Percentiles rank a stretch among this genome's conserved stretches.
Evolutionary conservation across 2,329 filamentous ascomycete species (phyloP).

Genomic region (Aurifilum marmelostoma): DNA sequence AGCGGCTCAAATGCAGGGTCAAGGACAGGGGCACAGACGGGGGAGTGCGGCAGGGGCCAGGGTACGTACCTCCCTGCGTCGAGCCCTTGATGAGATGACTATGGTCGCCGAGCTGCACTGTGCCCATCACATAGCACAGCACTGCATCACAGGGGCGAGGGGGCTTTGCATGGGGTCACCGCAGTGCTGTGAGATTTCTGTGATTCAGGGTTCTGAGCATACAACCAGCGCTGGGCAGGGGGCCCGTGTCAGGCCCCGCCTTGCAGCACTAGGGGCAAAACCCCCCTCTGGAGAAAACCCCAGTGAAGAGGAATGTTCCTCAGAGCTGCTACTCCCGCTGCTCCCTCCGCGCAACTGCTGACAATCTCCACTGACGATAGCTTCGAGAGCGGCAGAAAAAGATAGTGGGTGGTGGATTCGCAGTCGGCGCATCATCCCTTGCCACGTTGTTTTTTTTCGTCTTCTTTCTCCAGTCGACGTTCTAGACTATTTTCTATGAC

Average conservation of each 20-base stretch:
- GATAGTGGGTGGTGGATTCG: background rate
- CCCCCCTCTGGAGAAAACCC: background rate
- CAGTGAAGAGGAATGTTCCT: background rate
- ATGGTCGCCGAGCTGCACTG: background rate
- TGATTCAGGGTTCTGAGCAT: background rate
- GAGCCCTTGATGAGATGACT: background rate
- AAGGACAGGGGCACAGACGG: background rate
- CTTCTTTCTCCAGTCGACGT: background rate
- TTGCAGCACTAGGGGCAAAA: background rate
- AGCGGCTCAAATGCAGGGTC: slow-evolving; percentile 8
- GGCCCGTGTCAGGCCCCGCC: background rate
- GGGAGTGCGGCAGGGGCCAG: background rate
- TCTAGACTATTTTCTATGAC: background rate
- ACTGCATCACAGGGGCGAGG: background rate
- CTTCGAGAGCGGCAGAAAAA: background rate
- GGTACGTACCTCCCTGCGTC: background rate
- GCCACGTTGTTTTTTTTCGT: background rate
- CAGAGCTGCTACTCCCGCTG: background rate
- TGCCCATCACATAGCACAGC: background rate
- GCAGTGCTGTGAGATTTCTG: background rate
- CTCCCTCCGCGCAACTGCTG: background rate
- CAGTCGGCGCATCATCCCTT: background rate
- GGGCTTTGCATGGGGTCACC: no score
- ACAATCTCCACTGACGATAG: background rate
- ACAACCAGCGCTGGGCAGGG: background rate